Conservation (phyloP, 208 protist species). For the Trypanosomatidae sp. region DNA sequence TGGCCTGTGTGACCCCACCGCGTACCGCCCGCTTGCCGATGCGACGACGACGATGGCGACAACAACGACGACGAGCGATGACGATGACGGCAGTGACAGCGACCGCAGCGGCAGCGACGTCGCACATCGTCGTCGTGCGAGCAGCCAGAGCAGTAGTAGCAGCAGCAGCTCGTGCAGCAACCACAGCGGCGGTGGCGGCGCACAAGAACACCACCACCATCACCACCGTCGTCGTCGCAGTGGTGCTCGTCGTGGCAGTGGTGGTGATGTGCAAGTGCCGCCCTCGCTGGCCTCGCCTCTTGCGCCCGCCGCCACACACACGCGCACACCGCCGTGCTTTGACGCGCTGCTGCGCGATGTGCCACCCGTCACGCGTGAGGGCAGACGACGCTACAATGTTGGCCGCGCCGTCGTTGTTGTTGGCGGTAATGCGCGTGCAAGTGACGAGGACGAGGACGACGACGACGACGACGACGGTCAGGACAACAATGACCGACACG, state of each 20-base stretch:
- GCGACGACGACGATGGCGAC: constrained; percentile 3
- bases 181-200: too few relatives aligned
- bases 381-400: constrained; percentile 64
- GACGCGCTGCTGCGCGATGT: constrained; percentile 16
- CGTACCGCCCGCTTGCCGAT: constrained; percentile 12
- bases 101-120: too few relatives aligned
- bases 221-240: too few relatives aligned
- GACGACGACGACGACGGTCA: constrained; percentile 10
- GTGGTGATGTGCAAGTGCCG: constrained; percentile 2
- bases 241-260: too few relatives aligned
- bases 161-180: too few relatives aligned
- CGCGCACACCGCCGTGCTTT: too few relatives aligned
- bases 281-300: too few relatives aligned
- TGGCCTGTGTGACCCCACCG: constrained; percentile 30
- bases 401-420: constrained; percentile 23
- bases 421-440: constrained; percentile 5
- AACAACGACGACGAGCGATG: constrained; percentile 3
- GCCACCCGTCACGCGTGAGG: constrained; percentile 32
- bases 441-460: constrained; percentile 1
- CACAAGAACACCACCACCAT: too few relatives aligned
- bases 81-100: too few relatives aligned
- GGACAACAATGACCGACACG: constrained; percentile 7
- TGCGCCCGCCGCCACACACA: too few relatives aligned
- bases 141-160: too few relatives aligned
- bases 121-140: too few relatives aligned